Evolutionary conservation across 2,329 filamentous ascomycete species (phyloP).

Genomic region (Fusarium sacchari): DNA sequence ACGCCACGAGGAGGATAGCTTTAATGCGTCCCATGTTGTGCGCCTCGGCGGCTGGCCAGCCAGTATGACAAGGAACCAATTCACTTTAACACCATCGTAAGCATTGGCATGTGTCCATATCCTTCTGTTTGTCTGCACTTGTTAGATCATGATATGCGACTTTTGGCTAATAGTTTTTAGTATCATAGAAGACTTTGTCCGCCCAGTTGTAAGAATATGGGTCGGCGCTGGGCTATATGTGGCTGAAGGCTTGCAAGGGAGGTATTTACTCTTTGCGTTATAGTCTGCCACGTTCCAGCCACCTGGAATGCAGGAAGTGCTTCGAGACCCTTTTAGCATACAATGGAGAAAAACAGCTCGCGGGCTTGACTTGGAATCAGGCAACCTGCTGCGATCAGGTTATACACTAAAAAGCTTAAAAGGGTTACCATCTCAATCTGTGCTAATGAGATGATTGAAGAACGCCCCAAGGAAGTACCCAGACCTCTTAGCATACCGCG

Average conservation of each 20-base stretch:
- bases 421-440: background rate
- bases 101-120: background rate
- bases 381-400: background rate
- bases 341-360: background rate
- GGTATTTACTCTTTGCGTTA: background rate
- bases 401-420: background rate
- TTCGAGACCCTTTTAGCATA: background rate
- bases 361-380: background rate
- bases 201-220: background rate
- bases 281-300: background rate
- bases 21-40: background rate
- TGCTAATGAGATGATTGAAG: constrained; percentile 25
- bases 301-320: background rate
- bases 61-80: no score
- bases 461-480: constrained; percentile 37
- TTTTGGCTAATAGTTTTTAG: background rate
- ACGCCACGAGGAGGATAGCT: background rate
- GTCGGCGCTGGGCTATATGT: background rate
- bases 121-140: background rate
- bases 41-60: background rate
- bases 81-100: rapidly evolving
- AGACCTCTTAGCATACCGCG: constrained; percentile 38
- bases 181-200: background rate
- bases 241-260: background rate
- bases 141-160: no score